These are phyloP conservation scores for Emergomyces pasteurianus DNA, from an alignment of 2,329 filamentous ascomycete genomes.

Conservation along the genomic window DNA sequence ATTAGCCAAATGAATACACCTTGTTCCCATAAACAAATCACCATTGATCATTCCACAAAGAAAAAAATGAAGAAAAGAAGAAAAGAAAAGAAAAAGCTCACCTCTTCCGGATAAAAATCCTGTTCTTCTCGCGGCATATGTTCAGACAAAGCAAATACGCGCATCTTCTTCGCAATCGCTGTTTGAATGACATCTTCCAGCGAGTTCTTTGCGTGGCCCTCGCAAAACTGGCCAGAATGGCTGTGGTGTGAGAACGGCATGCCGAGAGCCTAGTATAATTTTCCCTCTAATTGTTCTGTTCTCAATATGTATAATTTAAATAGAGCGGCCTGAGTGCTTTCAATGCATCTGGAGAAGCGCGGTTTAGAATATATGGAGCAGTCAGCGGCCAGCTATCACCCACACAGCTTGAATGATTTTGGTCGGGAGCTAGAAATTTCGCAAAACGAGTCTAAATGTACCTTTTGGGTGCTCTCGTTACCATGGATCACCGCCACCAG, in stretches of 20 bases:
- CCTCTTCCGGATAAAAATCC: constrained; percentile 91
- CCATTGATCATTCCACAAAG: not conserved
- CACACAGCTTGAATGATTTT: not conserved
- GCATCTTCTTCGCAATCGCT: constrained; percentile 67
- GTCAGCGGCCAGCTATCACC: not conserved
- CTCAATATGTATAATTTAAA: not conserved
- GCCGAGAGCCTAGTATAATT: constrained; percentile 3
- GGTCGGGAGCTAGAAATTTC: too few relatives aligned
- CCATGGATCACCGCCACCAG: too few relatives aligned
- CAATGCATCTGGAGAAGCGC: not conserved
- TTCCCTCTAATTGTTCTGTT: not conserved
- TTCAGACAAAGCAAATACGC: constrained; percentile 78
- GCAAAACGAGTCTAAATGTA: too few relatives aligned
- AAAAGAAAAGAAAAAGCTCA: constrained; percentile 20
- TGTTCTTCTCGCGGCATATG: constrained; percentile 75
- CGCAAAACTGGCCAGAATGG: constrained; percentile 95
- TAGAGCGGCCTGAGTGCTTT: not conserved
- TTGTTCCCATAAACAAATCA: not conserved
- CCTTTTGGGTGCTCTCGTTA: too few relatives aligned
- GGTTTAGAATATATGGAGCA: not conserved
- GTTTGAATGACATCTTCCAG: constrained; percentile 73
- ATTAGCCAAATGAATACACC: not conserved
- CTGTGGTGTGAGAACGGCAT: constrained; percentile 99
- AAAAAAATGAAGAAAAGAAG: too few relatives aligned
- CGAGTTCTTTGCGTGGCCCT: constrained; percentile 70